A percentile compares a stretch with the other conserved stretches of the same genome.
phyloP scores from a whole-genome alignment of 345 rosid species.

The Isatis tinctoria region DNA sequence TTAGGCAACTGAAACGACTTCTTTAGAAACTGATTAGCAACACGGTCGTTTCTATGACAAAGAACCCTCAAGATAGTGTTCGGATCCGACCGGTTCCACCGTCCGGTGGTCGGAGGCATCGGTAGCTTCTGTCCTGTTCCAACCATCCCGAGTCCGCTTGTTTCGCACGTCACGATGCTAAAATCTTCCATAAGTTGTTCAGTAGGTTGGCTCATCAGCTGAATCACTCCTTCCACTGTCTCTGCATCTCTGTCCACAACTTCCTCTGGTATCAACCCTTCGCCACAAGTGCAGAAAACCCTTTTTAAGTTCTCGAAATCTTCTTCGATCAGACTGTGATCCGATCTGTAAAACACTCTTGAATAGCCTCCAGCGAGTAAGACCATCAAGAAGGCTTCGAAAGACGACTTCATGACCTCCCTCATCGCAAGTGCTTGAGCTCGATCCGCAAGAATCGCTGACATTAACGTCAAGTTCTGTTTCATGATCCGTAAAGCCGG shows the following conservation, averaged over 20 bases:
- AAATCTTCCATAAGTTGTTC: slow-evolving; percentile 84
- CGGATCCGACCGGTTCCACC: slow-evolving; percentile 80
- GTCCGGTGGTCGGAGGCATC: slow-evolving; percentile 76
- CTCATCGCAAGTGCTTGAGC: slow-evolving; percentile 72
- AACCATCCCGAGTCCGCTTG: slow-evolving; percentile 43
- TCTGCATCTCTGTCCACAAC: slow-evolving; percentile 65
- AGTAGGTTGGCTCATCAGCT: slow-evolving; percentile 65
- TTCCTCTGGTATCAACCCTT: slow-evolving; percentile 69
- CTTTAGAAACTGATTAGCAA: slow-evolving; percentile 63
- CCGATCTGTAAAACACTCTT: slow-evolving; percentile 53
- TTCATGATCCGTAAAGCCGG: slow-evolving; percentile 62
- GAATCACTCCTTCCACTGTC: slow-evolving; percentile 67
- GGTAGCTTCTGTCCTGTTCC: slow-evolving; percentile 57
- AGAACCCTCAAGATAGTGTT: slow-evolving; percentile 73
- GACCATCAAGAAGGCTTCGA: slow-evolving; percentile 79
- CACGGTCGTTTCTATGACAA: slow-evolving; percentile 72
- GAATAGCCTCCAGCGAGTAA: slow-evolving; percentile 72
- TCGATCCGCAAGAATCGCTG: slow-evolving; percentile 62
- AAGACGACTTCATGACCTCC: slow-evolving; percentile 78
- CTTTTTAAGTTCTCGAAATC: slow-evolving; percentile 69
- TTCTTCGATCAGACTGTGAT: slow-evolving; percentile 54
- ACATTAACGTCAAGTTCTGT: slow-evolving; percentile 68
- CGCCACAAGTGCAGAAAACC: slow-evolving; percentile 64
- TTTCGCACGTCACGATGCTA: slow-evolving; percentile 53
- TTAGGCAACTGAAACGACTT: slow-evolving; percentile 67